Evolutionary conservation across 176 grass and related monocot genomes (phyloP).

Genomic region (Luzula sylvatica): DNA sequence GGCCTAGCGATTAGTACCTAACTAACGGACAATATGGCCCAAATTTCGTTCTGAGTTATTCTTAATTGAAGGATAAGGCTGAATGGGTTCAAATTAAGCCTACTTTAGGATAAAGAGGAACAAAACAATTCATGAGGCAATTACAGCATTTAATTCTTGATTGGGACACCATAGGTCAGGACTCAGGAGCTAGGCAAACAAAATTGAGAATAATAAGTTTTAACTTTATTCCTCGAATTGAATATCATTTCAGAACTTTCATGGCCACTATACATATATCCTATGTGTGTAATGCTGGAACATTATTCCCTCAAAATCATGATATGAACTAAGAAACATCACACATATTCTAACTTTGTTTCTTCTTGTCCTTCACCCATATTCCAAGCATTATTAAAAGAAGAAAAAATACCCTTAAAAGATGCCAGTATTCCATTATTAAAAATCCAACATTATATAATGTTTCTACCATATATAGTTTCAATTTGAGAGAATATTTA

Average conservation of each 20-base stretch:
- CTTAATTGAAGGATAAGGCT: background rate
- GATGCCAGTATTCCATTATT: background rate
- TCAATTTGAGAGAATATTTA: constrained; percentile 2
- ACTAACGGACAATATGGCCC: constrained; percentile 6
- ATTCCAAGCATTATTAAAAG: constrained; percentile 3
- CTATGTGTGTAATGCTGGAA: background rate
- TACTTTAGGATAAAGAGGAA: constrained; percentile 9
- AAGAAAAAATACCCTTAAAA: background rate
- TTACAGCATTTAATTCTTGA: constrained; percentile 8
- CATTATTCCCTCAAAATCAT: background rate
- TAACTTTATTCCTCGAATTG: background rate
- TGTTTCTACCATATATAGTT: constrained; percentile 12
- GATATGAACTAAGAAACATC: constrained; percentile 4
- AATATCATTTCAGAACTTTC: background rate
- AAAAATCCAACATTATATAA: background rate
- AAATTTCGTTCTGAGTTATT: constrained; percentile 3
- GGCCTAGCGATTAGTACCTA: background rate
- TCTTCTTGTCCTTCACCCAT: background rate
- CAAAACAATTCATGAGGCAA: background rate
- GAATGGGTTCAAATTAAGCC: background rate
- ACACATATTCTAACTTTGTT: constrained; percentile 4
- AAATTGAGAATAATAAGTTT: background rate
- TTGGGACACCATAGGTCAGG: background rate
- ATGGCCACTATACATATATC: constrained; percentile 3
- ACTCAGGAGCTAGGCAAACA: constrained; percentile 2